Base-by-base conservation (phyloP, 352 stramenopile species). In the Globisporangium yorkense region DNA sequence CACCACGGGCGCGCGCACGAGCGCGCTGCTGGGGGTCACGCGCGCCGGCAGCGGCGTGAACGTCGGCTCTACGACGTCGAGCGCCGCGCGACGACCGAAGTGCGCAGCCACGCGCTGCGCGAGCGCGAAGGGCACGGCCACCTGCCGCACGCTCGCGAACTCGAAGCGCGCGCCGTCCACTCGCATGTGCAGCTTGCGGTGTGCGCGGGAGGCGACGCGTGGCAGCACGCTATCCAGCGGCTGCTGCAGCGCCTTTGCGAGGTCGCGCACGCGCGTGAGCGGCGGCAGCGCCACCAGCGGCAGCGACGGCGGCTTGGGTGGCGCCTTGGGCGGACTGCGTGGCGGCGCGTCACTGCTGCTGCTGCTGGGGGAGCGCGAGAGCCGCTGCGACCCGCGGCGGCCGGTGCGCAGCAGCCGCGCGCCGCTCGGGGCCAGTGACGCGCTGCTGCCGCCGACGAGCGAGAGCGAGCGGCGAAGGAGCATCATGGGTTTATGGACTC, bases 1-100 rank as follows among this genome's bases (percentile, higher is more conserved):
- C 37, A 99, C 96, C 49, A 99, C 96, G 5, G 98, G 97, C 20
- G 96, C 75, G 29, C 97, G 78, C 41, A 96, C 66, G 47, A 56
- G 59, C 53, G 59, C 21, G 39, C 37, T 15, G 43, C 16, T n/a
- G 47, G 35, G 29, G 9, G 21, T 20, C 10, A 15, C 31, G 18
- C n/a, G 56, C 39, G 37, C n/a, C n/a, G 57, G 62, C 48, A 39
- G 72, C 41, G 67, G 61, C 29, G 62, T 65, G 13, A 87, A 63
- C 45, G 57, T 56, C 0, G 80, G 80, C 56, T 94, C 84, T 3
- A 90, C 63, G 9, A 87, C 68, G 29, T 92, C 74, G 54, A 86
- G 92, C 2, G 63, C 65, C 13, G 86, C 67, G 27, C 69, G 54
- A 1, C 72, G 50, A 12, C 58, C 57, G 51, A 89, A 79, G 20